phyloP scores from a whole-genome alignment of 768 basidiomycete genomes.

The Kwoniella bestiolae region DNA sequence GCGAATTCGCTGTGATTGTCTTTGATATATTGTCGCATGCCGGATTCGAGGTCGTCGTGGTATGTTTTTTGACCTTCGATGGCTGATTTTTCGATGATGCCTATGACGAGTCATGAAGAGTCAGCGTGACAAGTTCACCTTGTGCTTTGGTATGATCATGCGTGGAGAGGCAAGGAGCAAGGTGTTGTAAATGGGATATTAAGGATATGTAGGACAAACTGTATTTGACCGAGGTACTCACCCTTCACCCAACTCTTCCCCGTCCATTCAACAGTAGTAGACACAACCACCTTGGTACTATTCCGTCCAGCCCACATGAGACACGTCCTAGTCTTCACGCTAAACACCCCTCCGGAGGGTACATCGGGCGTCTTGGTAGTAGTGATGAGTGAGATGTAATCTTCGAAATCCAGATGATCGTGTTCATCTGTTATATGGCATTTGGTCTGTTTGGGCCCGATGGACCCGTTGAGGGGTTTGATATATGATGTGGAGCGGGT shows the following conservation, averaged over 20 bases:
- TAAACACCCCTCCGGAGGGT: constrained; percentile 88
- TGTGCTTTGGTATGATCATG: too few relatives aligned
- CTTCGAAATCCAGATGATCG: constrained; percentile 77
- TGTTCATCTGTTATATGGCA: constrained; percentile 92
- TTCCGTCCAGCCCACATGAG: constrained; percentile 88
- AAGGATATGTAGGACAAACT: background rate
- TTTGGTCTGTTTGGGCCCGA: constrained; percentile 93
- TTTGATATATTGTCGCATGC: constrained; percentile 85
- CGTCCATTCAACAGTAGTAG: constrained; percentile 92
- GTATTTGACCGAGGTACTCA: constrained; percentile 58
- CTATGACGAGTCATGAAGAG: constrained; percentile 59
- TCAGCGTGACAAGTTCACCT: background rate
- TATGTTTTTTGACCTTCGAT: constrained; percentile 91
- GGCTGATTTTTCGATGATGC: constrained; percentile 87
- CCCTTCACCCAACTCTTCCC: constrained; percentile 96
- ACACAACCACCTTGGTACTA: constrained; percentile 78
- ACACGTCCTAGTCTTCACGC: constrained; percentile 92
- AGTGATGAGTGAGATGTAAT: constrained; percentile 79
- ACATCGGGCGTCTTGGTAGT: constrained; percentile 93
- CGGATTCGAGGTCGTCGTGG: constrained; percentile 77
- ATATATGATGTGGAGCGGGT: constrained; percentile 93
- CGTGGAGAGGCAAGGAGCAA: too few relatives aligned
- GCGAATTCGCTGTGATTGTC: constrained; percentile 90
- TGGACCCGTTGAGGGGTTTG: constrained; percentile 81
- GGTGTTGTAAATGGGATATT: background rate